Base-by-base conservation (phyloP, 768 basidiomycete species). In the Naematelia encephala region DNA sequence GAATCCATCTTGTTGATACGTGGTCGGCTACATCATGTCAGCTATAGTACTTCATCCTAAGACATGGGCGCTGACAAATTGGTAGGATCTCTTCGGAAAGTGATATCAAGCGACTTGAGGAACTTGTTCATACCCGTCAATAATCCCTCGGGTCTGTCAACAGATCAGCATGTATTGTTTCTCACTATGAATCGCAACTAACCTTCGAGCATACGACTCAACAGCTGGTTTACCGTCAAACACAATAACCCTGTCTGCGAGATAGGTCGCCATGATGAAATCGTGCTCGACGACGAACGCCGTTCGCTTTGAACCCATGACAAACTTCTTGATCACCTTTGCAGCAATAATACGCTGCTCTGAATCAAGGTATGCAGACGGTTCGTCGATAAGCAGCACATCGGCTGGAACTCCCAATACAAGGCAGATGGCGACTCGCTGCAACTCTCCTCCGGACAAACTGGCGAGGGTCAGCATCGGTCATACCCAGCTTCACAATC, bases 281-380 rank as follows among this genome's bases (percentile, higher is more conserved):
- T 98, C 94, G 85, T 99, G 96, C 83, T 99, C 96, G 73, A 99
- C 97, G 69, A 99, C 84, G 77, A 99, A 97, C 0, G 96, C 96
- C 1, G 93, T 98, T 80, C 93, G 92, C 82, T 96, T 96, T 13
- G 91, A 85, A 73, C 96, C 89, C 27, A 98, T 85, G 72, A 99
- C 90, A 79, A 94, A 97, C 49, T 94, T 86, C 79, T 99, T 98
- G 81, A 99, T 98, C 69, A 98, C 92, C 76, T 97, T 94, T 74
- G 87, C 87, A 16, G 94, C 90, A 64, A 93, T 90, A 76, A 99
- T 98, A 86, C 96, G 96, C 77, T 99, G 96, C 76, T 99, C 96
- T 28, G 94, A 97, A 75, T 99, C 96, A 68, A 99, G 81, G 87
- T 75, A 75, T 27, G 76, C 75, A 8, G 75, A 75, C 22, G 94